Evolutionary conservation across 2,329 filamentous ascomycete species (phyloP).

Genomic region (Incumbomyces lentus): DNA sequence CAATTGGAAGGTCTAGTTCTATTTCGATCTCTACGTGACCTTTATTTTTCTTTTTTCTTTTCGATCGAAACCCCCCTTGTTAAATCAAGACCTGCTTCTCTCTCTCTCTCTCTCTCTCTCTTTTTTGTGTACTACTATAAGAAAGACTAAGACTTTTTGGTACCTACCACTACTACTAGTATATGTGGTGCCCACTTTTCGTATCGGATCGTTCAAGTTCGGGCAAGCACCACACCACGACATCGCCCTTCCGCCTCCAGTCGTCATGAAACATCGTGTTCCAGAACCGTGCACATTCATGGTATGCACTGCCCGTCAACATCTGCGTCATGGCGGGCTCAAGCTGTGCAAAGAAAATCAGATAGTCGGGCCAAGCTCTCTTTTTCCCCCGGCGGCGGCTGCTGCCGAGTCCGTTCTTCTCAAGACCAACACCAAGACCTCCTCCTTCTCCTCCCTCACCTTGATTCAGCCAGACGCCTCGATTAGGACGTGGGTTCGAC

Average conservation of each 20-base stretch:
- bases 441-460: not conserved
- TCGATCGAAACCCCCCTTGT: too few relatives aligned
- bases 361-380: constrained; percentile 37
- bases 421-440: too few relatives aligned
- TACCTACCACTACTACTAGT: constrained; percentile 7
- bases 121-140: too few relatives aligned
- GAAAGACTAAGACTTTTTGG: too few relatives aligned
- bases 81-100: too few relatives aligned
- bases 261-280: constrained; percentile 57
- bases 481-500: constrained; percentile 25
- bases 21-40: too few relatives aligned
- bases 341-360: constrained; percentile 48
- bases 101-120: too few relatives aligned
- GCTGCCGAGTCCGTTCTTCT: not conserved
- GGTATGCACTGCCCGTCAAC: constrained; percentile 40
- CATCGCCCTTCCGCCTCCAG: constrained; percentile 49
- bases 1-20: too few relatives aligned
- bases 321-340: constrained; percentile 38
- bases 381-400: too few relatives aligned
- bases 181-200: constrained; percentile 13
- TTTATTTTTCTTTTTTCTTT: too few relatives aligned
- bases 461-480: constrained; percentile 23
- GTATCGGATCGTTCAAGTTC: not conserved
- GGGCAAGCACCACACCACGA: constrained; percentile 48
- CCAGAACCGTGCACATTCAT: constrained; percentile 49